Base-by-base conservation (phyloP, 2,329 filamentous ascomycete genomes). In the Alternaria triticina region DNA sequence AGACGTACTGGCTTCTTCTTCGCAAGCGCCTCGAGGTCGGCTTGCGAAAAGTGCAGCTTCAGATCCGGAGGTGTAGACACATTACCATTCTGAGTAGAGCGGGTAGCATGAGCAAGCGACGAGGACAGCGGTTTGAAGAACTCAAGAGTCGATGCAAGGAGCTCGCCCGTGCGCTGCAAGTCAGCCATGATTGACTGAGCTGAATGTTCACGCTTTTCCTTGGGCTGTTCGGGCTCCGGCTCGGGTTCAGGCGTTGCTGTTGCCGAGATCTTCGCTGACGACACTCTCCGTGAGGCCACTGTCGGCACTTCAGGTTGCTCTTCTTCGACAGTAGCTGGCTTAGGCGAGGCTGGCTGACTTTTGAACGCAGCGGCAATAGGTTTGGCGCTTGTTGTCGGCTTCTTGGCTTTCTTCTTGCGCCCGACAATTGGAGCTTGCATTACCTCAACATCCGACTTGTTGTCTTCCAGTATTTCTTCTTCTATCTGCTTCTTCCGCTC, bases 351-450 rank as follows among this genome's bases (percentile, higher is more conserved):
- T 17, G 76, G 71, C 44, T 73, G 74, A 49, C 68, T 76, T 45
- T 74, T 76, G 11, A 67, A 68, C 11, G 66, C 59, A 36, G 70
- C 66, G 20, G 65, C 59, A 11, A 70, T 54, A 25, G 70, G 62
- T 49, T 77, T 79, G 1, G 71, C 57, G 22, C 46, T 77, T 49
- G 45, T 78, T 62, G 71, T 76, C 67, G 77, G 72, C 80, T 93
- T 95, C 84, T 92, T 94, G 77, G 92, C 88, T 82, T 95, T 96
- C 84, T 93, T 95, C 84, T 94, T 94, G 56, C 92, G 88, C 33
- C 91, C 91, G 52, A 93, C 78, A 44, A 96, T 91, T 0, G 93
- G 92, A 8, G 89, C 92, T 68, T 87, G 83, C 10, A 84, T 82
- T n/a, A 81, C 77, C 66, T 88, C 87, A 65, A 74, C 65, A 57